Evolutionary conservation across 2,329 filamentous ascomycete species (phyloP).

Genomic region (Fusarium sp.): DNA sequence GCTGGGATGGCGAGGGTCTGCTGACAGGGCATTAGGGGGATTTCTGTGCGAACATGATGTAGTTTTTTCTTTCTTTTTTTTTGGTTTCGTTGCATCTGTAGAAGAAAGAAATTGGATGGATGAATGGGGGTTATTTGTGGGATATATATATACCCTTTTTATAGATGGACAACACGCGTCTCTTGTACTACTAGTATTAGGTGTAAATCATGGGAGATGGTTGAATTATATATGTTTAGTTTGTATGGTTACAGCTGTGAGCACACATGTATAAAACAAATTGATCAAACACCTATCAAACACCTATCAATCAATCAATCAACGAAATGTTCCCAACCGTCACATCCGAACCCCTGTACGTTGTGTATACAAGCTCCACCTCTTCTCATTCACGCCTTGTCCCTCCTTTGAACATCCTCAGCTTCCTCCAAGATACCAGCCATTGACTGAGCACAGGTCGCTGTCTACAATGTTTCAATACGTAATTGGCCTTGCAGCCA

Average conservation of each 20-base stretch:
- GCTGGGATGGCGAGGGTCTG: constrained; percentile 36
- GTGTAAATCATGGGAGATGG: background rate
- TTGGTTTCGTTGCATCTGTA: constrained; percentile 2
- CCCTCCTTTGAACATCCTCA: background rate
- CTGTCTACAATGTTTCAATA: constrained; percentile 55
- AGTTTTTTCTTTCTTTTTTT: constrained; percentile 11
- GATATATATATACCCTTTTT: constrained; percentile 35
- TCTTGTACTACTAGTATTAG: constrained; percentile 31
- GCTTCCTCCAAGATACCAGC: background rate
- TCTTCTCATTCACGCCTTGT: constrained; percentile 12
- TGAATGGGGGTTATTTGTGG: constrained; percentile 28
- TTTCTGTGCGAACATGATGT: no score
- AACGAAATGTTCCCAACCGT: background rate
- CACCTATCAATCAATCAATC: no score
- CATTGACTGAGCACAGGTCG: background rate
- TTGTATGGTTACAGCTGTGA: background rate
- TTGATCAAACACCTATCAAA: no score
- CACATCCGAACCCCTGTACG: constrained; percentile 21
- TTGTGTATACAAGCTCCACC: constrained; percentile 16
- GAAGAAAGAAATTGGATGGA: constrained; percentile 1
- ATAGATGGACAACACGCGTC: constrained; percentile 21
- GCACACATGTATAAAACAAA: no score
- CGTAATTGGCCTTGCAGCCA: constrained; percentile 53
- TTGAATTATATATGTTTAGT: background rate
- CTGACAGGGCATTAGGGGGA: constrained; percentile 7